phyloP scores from a whole-genome alignment of 805 yeast species.

The Saccharomycopsis sp. region DNA sequence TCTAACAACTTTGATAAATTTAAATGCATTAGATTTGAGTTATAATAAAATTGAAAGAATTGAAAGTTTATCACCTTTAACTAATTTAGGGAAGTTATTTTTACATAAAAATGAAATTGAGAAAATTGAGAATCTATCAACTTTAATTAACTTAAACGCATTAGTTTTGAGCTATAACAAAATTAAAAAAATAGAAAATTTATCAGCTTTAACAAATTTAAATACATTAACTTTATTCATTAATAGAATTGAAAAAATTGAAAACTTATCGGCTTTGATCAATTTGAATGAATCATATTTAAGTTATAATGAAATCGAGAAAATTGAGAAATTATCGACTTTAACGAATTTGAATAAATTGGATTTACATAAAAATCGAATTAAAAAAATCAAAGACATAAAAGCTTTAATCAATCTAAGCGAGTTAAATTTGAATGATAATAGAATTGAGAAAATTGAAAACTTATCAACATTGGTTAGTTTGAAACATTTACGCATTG shows the following conservation, averaged over 20 bases:
- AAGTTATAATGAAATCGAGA: conserved; percentile 22
- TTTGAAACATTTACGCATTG: conserved; percentile 9
- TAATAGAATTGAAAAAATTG: conserved; percentile 10
- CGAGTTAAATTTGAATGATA: conserved; percentile 8
- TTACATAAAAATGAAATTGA: conserved; percentile 6
- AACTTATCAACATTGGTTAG: conserved; percentile 4
- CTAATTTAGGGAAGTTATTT: conserved; percentile 2
- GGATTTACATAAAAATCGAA: conserved; percentile 4
- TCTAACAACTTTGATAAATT: conserved; percentile 7
- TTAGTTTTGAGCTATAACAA: conserved; percentile 2
- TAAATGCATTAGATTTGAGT: conserved; percentile 5
- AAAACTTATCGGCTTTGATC: conserved; percentile 21
- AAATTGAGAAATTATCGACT: background rate
- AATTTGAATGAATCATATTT: conserved; percentile 51
- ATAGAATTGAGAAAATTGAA: conserved; percentile 2
- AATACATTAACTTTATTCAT: conserved; percentile 1
- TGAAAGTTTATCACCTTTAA: background rate
- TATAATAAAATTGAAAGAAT: conserved; percentile 2
- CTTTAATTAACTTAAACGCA: background rate
- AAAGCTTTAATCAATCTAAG: conserved; percentile 1
- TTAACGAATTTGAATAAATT: conserved; percentile 1
- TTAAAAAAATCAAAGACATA: conserved; percentile 7
- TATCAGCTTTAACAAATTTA: conserved; percentile 1
- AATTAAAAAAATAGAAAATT: conserved; percentile 8
- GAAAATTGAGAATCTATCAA: conserved; percentile 6